A percentile compares a stretch with the other conserved stretches of the same genome.
Conservation (phyloP, 2,329 filamentous ascomycete species). For the Colletotrichum agaves region DNA sequence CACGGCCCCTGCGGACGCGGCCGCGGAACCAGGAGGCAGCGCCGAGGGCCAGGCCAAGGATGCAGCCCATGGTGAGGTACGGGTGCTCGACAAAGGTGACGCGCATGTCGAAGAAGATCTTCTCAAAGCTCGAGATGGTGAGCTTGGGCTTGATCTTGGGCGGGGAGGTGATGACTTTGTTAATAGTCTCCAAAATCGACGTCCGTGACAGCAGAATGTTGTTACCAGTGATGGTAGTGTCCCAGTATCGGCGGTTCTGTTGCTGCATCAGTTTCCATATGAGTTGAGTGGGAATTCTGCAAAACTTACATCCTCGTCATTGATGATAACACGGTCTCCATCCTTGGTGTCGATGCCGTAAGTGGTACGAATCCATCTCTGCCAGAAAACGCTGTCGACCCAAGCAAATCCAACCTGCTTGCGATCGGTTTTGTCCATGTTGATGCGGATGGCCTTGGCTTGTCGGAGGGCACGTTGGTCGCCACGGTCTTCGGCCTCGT, state of each 20-base stretch:
- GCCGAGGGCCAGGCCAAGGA: constrained; percentile 66
- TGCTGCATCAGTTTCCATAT: not conserved
- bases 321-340: constrained; percentile 93
- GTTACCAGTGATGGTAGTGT: constrained; percentile 88
- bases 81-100: constrained; percentile 69
- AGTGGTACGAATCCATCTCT: constrained; percentile 94
- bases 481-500: constrained; percentile 93
- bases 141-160: constrained; percentile 80
- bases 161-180: constrained; percentile 74
- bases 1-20: constrained; percentile 63
- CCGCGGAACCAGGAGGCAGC: constrained; percentile 64
- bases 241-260: constrained; percentile 94
- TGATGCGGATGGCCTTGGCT: constrained; percentile 91
- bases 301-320: constrained; percentile 91
- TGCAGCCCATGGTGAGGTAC: constrained; percentile 66
- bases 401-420: constrained; percentile 96
- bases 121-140: constrained; percentile 77
- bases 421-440: constrained; percentile 86
- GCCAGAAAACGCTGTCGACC: constrained; percentile 98
- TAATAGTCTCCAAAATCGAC: constrained; percentile 88
- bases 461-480: constrained; percentile 87
- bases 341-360: constrained; percentile 91
- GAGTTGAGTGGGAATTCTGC: not conserved
- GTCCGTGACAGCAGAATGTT: constrained; percentile 89
- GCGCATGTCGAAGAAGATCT: constrained; percentile 75